phyloP scores from a whole-genome alignment of 257 asterid genomes.

The Knoxia roxburghii region DNA sequence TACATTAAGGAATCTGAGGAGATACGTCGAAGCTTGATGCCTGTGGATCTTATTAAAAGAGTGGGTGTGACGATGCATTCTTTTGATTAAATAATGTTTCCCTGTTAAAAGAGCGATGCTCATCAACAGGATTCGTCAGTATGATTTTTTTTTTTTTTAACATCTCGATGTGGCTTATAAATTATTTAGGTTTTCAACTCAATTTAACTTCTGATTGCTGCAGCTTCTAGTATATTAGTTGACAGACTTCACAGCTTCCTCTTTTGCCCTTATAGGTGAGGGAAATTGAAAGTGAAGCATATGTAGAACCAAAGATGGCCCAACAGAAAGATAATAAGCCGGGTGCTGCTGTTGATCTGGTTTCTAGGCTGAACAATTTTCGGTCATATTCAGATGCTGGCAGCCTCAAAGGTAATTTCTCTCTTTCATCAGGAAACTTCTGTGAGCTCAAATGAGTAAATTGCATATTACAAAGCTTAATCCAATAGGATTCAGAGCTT shows the following conservation, averaged over 20 bases:
- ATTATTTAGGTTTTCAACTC: not conserved
- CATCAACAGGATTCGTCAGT: not conserved
- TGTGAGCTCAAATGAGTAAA: not conserved
- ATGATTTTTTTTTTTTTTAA: not conserved
- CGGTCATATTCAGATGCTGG: conserved; percentile 75
- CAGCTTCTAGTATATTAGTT: not conserved
- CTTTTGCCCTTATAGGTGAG: conserved; percentile 44
- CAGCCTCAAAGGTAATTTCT: conserved; percentile 52
- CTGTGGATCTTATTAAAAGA: conserved; percentile 76
- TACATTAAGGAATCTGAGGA: conserved; percentile 73
- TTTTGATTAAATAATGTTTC: not conserved
- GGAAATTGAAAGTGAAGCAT: conserved; percentile 56
- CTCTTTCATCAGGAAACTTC: not conserved
- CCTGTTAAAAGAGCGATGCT: not conserved
- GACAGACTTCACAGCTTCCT: not conserved
- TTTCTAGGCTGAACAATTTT: conserved; percentile 69
- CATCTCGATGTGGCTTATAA: not conserved
- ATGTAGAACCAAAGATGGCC: conserved; percentile 41
- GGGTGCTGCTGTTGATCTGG: conserved; percentile 69
- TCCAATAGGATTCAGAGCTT: not conserved
- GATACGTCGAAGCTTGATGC: conserved; percentile 66
- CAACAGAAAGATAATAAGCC: conserved; percentile 66
- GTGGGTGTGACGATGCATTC: conserved; percentile 31
- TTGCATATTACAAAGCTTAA: not conserved
- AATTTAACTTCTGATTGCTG: not conserved